Evolutionary conservation across 768 basidiomycete species (phyloP), one percentile per base, ranked within the genome.

Genomic region (Hygrophorus pudorinus): DNA sequence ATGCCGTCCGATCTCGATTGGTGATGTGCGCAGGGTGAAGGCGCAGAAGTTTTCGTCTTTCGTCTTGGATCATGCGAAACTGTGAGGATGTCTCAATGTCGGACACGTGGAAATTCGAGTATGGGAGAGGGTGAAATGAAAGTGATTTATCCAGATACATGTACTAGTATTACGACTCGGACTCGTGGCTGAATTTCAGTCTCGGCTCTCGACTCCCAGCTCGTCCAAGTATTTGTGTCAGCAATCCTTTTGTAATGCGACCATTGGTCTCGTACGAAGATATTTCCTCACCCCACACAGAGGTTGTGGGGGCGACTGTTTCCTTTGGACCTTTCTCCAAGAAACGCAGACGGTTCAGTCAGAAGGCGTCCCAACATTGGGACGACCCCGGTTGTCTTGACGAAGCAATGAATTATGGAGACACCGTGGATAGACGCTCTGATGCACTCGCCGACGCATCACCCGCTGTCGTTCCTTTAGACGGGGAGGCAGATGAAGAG

Each of bases 1-100:
- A 56, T 81, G 75, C 53, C 73, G 73, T 11, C 68, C 73, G 0
- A 60, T 88, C 24, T 80, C 81, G 3, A 63, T 67, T 53, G 63
- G 61, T 0, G 85, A 90, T 48, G 69, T 90, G 2, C 70, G 84
- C 55, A 86, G 79, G 62, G 85, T 85, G 50, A 87, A 82, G 64
- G 79, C 85, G 28, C 78, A 68, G 64, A 67, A 74, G 33, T 65
- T 67, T 28, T 85, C 82, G 12, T 49, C 59, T 12, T 75, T 66
- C 54, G 60, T 76, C 38, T 55, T 76, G 34, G 60, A 65, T 29
- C 62, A 68, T 48, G 75, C 75, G 21, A 75, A 70, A 48, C 64
- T 75, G 17, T 74, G 48, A 61, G 24, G 24, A 7, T n/a, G n/a
- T n/a, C n/a, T n/a, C n/a, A n/a, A n/a, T n/a, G n/a, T n/a, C n/a